Conservation (phyloP, 805 yeast species). For the Alloascoidea africana region DNA sequence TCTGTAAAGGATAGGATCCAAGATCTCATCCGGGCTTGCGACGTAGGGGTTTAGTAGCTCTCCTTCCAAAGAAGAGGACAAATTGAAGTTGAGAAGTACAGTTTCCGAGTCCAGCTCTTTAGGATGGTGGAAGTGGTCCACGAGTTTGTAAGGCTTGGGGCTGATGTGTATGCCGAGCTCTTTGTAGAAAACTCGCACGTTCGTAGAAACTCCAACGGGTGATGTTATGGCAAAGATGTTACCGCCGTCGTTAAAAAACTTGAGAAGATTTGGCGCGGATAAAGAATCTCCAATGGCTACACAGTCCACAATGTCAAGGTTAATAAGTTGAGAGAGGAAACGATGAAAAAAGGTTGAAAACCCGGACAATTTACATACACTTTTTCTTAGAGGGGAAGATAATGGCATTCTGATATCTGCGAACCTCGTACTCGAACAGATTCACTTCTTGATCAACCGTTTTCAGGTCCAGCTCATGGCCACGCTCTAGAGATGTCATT, state of each 20-base stretch:
- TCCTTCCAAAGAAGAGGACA: constrained; percentile 8
- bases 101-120: constrained; percentile 11
- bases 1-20: constrained; percentile 17
- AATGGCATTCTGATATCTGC: constrained; percentile 38
- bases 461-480: constrained; percentile 18
- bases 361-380: constrained; percentile 8
- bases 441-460: constrained; percentile 15
- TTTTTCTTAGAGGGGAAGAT: constrained; percentile 44
- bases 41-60: constrained; percentile 9
- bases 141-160: constrained; percentile 50
- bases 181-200: constrained; percentile 49
- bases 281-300: constrained; percentile 22
- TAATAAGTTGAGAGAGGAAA: too few relatives aligned
- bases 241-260: constrained; percentile 56
- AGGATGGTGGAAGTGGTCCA: constrained; percentile 44
- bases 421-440: constrained; percentile 26
- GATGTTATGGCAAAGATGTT: constrained; percentile 52
- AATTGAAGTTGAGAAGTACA: constrained; percentile 12
- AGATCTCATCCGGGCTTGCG: constrained; percentile 6
- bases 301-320: too few relatives aligned
- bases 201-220: constrained; percentile 38
- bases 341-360: too few relatives aligned
- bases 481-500: constrained; percentile 15
- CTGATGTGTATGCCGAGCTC: constrained; percentile 78
- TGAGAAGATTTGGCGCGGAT: constrained; percentile 32